A percentile compares a stretch with the other conserved stretches of the same genome.
phyloP scores from a whole-genome alignment of 140 eudicot genomes.

The Oenanthe javanica region DNA sequence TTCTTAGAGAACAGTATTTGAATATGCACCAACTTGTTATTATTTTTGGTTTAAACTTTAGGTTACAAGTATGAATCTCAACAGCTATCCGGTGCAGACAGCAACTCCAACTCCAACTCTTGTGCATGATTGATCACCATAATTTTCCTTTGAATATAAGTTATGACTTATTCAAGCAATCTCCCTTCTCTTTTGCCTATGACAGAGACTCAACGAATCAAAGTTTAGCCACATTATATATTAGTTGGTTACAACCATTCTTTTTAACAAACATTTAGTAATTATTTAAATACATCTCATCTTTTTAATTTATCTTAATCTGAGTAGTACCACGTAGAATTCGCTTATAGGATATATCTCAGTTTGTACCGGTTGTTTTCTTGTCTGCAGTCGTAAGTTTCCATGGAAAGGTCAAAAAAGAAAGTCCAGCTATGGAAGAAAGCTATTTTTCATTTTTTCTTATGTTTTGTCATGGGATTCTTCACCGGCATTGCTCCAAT shows the following conservation, averaged over 20 bases:
- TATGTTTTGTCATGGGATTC: constrained; percentile 89
- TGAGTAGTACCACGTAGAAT: not conserved
- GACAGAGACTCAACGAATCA: constrained; percentile 7
- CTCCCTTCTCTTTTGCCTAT: not conserved
- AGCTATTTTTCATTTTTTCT: constrained; percentile 67
- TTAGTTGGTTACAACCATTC: constrained; percentile 13
- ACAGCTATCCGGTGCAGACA: constrained; percentile 74
- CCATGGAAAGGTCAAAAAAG: constrained; percentile 68
- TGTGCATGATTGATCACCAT: constrained; percentile 3
- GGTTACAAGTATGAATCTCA: constrained; percentile 63
- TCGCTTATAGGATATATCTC: not conserved
- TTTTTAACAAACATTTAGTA: constrained; percentile 6
- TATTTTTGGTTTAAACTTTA: constrained; percentile 21
- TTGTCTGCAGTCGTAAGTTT: not conserved
- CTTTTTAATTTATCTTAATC: not conserved
- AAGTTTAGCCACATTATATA: constrained; percentile 19
- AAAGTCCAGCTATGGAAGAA: constrained; percentile 70
- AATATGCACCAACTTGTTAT: not conserved
- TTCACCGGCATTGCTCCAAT: constrained; percentile 93
- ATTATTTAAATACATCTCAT: constrained; percentile 18
- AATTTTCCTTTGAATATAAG: constrained; percentile 51
- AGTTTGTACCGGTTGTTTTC: not conserved
- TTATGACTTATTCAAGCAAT: constrained; percentile 55
- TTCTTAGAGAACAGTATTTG: not conserved
- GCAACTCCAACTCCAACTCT: constrained; percentile 9